Base-by-base conservation (phyloP, 805 yeast genomes). In the Kazachstania psychrophila region DNA sequence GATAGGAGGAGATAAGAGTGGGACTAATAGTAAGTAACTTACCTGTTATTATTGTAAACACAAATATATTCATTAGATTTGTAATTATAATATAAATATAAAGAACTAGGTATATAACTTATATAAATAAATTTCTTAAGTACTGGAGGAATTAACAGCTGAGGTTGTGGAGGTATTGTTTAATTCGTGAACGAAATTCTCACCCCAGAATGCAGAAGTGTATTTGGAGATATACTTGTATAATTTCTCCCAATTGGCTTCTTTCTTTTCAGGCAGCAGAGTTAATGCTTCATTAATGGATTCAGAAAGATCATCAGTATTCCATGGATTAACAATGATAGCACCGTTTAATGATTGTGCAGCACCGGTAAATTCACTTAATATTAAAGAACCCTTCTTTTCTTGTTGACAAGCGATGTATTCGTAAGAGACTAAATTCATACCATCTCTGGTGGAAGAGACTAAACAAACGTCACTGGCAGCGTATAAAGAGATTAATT, bases 361-460 rank as follows among this genome's bases (percentile, higher is more conserved):
- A n/a, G 98, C 98, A 33, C 99, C 99, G 0, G 98, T 92, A 64
- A 92, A 92, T 63, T 92, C 99, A 28, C 94, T 80, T 44, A 92
- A 60, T 33, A 92, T 83, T 48, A 92, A 68, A 3, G 87, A 77
- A 7, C 99, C 99, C 44, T 86, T 78, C 43, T 77, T 77, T 32
- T 79, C 78, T 44, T 77, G 73, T 62, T 92, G 98, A 55, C 97
- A 89, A 1, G 97, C 96, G 51, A 92, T 86, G 61, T 92, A 92
- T 63, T 92, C 99, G 58, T 86, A 94, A 36, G 89, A 76, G 30
- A 94, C 98, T 52, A 92, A 72, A 58, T 92, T 92, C 99, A 92
- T 92, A 50, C 99, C 99, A 58, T 92, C 99, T 55, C 99, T 74
- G 0, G 98, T 94, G 2, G 95, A 82, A 31, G 92, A 77, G 22